Evolutionary conservation across 495 filamentous ascomycete genomes (phyloP).

Genomic region (Neurospora tetraspora): DNA sequence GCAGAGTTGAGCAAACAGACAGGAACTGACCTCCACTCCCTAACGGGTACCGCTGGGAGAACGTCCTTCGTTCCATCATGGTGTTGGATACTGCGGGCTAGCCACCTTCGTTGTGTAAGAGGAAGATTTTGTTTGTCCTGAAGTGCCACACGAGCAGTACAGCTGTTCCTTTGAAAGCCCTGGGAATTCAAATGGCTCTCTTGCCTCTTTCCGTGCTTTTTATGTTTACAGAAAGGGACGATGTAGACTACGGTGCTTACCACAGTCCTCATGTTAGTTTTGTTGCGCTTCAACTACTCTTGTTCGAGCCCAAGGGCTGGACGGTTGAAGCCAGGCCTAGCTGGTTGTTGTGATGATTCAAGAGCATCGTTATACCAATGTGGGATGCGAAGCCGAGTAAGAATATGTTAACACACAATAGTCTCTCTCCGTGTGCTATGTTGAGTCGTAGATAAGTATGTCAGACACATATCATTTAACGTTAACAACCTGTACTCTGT

Average conservation of each 20-base stretch:
- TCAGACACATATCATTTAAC: neutral
- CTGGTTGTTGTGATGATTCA: neutral
- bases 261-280: neutral
- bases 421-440: neutral
- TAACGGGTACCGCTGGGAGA: neutral
- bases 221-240: neutral
- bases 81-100: neutral
- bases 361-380: neutral
- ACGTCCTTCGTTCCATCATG: neutral
- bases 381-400: neutral
- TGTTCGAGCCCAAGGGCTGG: neutral
- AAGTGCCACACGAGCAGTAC: neutral
- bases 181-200: neutral
- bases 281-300: neutral
- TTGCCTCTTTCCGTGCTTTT: neutral
- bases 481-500: neutral
- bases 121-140: neutral
- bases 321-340: neutral
- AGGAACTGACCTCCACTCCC: no score
- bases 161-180: neutral
- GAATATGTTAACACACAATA: neutral
- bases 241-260: neutral
- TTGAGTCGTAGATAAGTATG: neutral
- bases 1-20: no score
- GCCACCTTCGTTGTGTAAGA: neutral